phyloP scores from a whole-genome alignment of 2,329 filamentous ascomycete species.

The Aspergillus uvarum region DNA sequence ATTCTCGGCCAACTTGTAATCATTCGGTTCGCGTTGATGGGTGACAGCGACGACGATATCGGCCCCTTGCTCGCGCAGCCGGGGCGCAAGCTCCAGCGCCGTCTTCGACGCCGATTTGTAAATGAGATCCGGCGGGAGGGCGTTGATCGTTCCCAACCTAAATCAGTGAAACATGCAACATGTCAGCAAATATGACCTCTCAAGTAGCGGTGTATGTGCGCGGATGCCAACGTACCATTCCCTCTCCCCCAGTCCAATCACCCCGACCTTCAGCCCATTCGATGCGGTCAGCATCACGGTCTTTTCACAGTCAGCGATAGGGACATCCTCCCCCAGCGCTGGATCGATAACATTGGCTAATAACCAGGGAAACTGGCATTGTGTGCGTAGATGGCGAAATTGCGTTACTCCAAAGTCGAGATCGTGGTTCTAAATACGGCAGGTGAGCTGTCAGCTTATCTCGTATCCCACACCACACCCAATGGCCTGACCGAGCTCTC shows the following conservation, averaged over 20 bases:
- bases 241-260: constrained; percentile 81
- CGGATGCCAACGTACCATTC: constrained; percentile 60
- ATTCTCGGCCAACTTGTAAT: constrained; percentile 77
- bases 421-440: constrained; percentile 70
- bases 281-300: constrained; percentile 76
- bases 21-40: constrained; percentile 85
- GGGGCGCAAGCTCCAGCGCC: constrained; percentile 71
- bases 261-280: constrained; percentile 80
- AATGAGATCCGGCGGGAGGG: constrained; percentile 74
- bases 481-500: background rate
- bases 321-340: constrained; percentile 69
- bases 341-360: constrained; percentile 86
- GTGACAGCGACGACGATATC: constrained; percentile 81
- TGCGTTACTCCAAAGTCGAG: constrained; percentile 87
- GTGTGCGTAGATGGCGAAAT: constrained; percentile 68
- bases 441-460: constrained; percentile 7
- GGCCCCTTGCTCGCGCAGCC: constrained; percentile 71
- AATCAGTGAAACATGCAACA: background rate
- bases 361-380: constrained; percentile 86
- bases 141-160: constrained; percentile 80
- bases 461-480: background rate
- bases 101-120: constrained; percentile 77
- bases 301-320: constrained; percentile 72
- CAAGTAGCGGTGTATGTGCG: background rate
- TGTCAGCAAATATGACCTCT: background rate